Evolutionary conservation across 208 protist species (phyloP), one percentile per base, ranked within the genome.

Genomic region (Crithidia acanthocephali): DNA sequence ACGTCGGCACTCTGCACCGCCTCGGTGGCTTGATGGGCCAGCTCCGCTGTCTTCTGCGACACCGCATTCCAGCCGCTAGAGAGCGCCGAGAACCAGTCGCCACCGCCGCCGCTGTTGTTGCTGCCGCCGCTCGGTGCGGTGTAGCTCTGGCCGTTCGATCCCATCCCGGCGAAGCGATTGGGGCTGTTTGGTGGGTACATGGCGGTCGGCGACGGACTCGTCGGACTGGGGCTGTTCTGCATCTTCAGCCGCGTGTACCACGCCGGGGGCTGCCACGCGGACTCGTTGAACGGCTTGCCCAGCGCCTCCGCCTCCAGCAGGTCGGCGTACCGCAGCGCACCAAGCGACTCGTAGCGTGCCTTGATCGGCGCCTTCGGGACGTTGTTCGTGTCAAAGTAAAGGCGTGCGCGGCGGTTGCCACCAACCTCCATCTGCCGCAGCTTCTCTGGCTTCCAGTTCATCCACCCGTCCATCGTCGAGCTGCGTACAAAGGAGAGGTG

Each of bases 401-500:
- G 70, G 0, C 88, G 84, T 1, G 94, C 94, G 13, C 91, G 86
- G n/a, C 90, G 85, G 70, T 97, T 97, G 40, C 94, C 94, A 28
- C 94, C 94, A 30, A 92, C 47, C 69, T 96, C 65, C 94, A 97
- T 96, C 72, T 95, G 92, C 35, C 76, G 73, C 58, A 97, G 79
- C 78, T 97, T 97, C 66, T 91, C 85, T 40, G 94, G 94, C 32
- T 88, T 85, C 92, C 94, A 97, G 68, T 89, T 85, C 20, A 65
- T 79, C 95, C 96, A 99, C 18, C 84, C 83, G 73, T 99, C 97
- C 82, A 98, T 95, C 10, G 93, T 98, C 51, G 87, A 82, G 76
- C 95, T 98, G 16, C 92, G 91, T 25, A 98, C 94, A 83, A 98
- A 97, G 48, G 82, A 94, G 35, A 98, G 82, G 81, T 98, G 96